phyloP scores from a whole-genome alignment of 2,329 filamentous ascomycete species.

The Talaromyces sp. region DNA sequence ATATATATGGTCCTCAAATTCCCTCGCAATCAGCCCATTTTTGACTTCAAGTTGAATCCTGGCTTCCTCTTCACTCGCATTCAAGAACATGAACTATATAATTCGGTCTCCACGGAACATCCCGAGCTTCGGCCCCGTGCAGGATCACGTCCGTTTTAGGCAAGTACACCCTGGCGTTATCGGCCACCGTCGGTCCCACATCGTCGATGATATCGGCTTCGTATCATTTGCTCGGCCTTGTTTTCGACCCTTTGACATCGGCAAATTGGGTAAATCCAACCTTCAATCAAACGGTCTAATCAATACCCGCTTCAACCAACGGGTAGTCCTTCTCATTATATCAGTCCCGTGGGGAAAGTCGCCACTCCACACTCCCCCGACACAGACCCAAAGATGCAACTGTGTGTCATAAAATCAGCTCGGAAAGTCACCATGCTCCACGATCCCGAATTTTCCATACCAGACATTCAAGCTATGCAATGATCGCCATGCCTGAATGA shows the following conservation, averaged over 20 bases:
- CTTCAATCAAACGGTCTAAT: neutral
- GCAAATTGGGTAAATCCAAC: conserved; percentile 2
- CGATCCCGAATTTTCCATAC: neutral
- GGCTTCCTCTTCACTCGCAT: no score
- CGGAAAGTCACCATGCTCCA: neutral
- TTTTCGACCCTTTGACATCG: neutral
- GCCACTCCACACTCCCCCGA: neutral
- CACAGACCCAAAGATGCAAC: neutral
- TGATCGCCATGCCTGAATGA: conserved; percentile 11
- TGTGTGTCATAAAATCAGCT: conserved; percentile 17
- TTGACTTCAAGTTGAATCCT: neutral
- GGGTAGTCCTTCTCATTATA: neutral
- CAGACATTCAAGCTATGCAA: conserved; percentile 2
- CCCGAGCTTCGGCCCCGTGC: conserved; percentile 1
- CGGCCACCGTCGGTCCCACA: neutral
- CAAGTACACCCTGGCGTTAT: conserved; percentile 23
- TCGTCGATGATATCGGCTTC: neutral
- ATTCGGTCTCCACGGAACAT: neutral
- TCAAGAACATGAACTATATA: no score
- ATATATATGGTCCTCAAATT: conserved; percentile 18
- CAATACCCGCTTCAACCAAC: neutral
- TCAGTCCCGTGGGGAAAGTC: neutral
- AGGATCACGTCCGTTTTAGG: conserved; percentile 16
- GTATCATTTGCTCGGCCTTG: neutral
- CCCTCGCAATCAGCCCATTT: conserved; percentile 13